Evolutionary conservation across 768 basidiomycete species (phyloP), one percentile per base, ranked within the genome.

Genomic region (Goffeauzyma gilvescens): DNA sequence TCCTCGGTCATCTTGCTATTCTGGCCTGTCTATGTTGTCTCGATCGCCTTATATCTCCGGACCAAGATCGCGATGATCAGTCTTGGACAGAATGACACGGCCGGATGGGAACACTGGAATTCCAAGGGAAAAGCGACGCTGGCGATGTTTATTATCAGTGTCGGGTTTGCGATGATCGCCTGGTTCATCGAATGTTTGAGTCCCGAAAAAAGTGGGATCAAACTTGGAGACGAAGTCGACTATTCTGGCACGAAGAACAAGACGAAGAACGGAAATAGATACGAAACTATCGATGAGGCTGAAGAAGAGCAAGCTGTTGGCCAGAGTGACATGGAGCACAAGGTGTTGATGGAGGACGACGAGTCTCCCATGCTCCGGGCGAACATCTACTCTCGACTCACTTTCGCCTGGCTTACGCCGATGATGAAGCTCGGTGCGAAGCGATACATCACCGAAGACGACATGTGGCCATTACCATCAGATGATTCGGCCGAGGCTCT

Each of bases 341-440:
- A 56, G 39, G 53, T 45, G 10, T 53, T 32, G 50, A 45, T 50
- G 42, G 40, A 50, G 14, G 55, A 59, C 23, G 42, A 57, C 17
- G 81, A 85, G 55, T 80, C 67, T 55, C 86, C 86, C 0, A 64
- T 78, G 1, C 53, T 78, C 14, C 78, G 74, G 0, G 81, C 86
- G 14, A 87, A 84, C 57, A 66, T 85, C 17, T 89, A 76, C 58
- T 37, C 35, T 22, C 43, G 58, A 13, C 46, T 70, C 71, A 77
- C 75, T 1, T 96, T 95, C 57, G 65, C 68, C 0, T 96, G 86
- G 86, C 72, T 95, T 68, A 83, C 81, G 1, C 72, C 61, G 2
- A 34, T 62, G 35, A 65, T 69, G 53, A 55, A 55, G 37, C 47
- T 54, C 6, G 68, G 68, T 2, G 56, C 60, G 20, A 42, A 41